Evolutionary conservation across 2,329 filamentous ascomycete genomes (phyloP).

Genomic region (Pseudopyricularia javanii): DNA sequence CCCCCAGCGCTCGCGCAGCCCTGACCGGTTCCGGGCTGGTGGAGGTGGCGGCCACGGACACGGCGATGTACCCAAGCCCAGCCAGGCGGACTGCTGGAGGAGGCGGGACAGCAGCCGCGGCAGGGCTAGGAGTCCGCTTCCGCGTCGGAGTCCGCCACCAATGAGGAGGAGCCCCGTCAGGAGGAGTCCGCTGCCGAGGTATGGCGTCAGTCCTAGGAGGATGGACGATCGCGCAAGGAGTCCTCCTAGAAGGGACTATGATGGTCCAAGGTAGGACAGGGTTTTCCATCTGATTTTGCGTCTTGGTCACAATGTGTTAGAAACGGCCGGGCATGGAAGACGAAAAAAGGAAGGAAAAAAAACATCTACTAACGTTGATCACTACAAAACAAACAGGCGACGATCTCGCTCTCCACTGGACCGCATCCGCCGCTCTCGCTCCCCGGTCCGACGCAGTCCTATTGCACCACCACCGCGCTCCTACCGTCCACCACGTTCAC

Average conservation of each 20-base stretch:
- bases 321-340: too few species aligned
- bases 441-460: conserved; percentile 21
- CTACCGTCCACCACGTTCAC: conserved; percentile 38
- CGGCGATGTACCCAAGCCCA: neutral
- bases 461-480: conserved; percentile 22
- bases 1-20: conserved; percentile 25
- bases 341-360: neutral
- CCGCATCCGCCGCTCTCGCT: conserved; percentile 30
- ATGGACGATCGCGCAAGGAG: conserved; percentile 22
- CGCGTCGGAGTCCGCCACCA: conserved; percentile 14
- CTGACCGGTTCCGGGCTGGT: conserved; percentile 23
- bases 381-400: conserved; percentile 20
- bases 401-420: conserved; percentile 42
- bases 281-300: neutral
- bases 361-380: neutral
- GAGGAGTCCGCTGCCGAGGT: conserved; percentile 20
- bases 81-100: conserved; percentile 20
- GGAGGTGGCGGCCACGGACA: conserved; percentile 12
- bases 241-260: conserved; percentile 22
- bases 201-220: conserved; percentile 25
- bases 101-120: conserved; percentile 24
- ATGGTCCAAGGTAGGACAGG: conserved; percentile 6
- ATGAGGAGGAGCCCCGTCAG: conserved; percentile 19
- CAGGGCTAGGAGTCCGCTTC: conserved; percentile 19
- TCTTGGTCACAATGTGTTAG: neutral